Evolutionary conservation across 1,139 yeast genomes (phyloP).

Genomic region (Diutina siamensis): DNA sequence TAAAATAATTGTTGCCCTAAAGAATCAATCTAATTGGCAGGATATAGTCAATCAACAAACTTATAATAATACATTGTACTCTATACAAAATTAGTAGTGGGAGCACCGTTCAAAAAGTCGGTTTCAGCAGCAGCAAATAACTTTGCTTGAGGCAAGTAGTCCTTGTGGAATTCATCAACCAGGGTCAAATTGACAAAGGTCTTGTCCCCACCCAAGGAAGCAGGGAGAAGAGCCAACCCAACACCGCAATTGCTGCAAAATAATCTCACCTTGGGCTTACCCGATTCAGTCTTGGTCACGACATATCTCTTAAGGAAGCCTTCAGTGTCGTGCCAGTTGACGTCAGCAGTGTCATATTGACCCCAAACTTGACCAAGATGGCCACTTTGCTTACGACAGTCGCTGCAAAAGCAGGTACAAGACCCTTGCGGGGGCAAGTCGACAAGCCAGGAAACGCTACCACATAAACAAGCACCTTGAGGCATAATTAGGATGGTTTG

Average conservation of each 20-base stretch:
- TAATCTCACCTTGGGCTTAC: neutral
- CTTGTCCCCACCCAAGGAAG: neutral
- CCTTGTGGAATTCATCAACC: constrained; percentile 3
- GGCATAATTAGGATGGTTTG: neutral
- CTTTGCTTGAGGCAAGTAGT: neutral
- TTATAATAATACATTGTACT: neutral
- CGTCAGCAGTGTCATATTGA: neutral
- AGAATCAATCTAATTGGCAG: too few species aligned
- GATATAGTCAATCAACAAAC: too few species aligned
- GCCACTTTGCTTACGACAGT: neutral
- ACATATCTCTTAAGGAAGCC: neutral
- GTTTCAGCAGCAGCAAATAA: neutral
- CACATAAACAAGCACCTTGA: constrained; percentile 1
- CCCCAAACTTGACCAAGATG: neutral
- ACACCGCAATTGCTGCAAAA: constrained; percentile 4
- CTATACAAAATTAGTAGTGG: neutral
- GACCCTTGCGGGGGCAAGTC: neutral
- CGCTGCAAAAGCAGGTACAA: neutral
- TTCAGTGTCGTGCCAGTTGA: neutral
- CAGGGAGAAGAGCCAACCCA: neutral
- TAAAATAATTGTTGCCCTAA: too few species aligned
- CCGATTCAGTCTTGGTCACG: neutral
- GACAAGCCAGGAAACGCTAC: neutral
- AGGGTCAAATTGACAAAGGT: neutral
- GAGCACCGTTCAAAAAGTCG: neutral